phyloP scores from a whole-genome alignment of 768 basidiomycete genomes.

The Tubosaeta sp. region DNA sequence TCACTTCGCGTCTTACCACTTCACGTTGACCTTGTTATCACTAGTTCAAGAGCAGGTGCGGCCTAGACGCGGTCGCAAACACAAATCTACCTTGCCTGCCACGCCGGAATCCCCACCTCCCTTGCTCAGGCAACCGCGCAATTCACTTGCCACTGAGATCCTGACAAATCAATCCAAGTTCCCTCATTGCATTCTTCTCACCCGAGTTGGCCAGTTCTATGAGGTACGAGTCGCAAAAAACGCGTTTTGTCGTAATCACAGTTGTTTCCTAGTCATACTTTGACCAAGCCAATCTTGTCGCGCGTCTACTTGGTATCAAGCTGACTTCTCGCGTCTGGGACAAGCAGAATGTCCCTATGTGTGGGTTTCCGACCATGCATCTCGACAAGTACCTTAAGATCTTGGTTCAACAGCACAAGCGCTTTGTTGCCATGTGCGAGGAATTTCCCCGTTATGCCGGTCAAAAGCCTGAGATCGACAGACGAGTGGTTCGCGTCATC shows the following conservation, averaged over 20 bases:
- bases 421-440: conserved; percentile 91
- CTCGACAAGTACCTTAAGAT: conserved; percentile 84
- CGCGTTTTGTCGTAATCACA: conserved; percentile 5
- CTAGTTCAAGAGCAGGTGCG: conserved; percentile 1
- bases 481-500: conserved; percentile 81
- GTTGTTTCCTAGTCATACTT: conserved; percentile 74
- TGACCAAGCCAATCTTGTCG: conserved; percentile 78
- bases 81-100: neutral
- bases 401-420: conserved; percentile 76
- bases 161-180: conserved; percentile 67
- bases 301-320: conserved; percentile 77
- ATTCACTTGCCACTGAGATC: conserved; percentile 65
- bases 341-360: conserved; percentile 69
- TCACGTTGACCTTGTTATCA: neutral
- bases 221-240: conserved; percentile 51
- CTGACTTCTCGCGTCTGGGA: conserved; percentile 75
- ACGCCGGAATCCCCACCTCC: neutral
- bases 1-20: neutral
- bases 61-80: conserved; percentile 18
- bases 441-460: conserved; percentile 67
- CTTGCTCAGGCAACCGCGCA: conserved; percentile 32
- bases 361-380: conserved; percentile 85
- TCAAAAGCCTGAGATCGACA: conserved; percentile 59
- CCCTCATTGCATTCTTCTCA: conserved; percentile 86
- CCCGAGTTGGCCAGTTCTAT: conserved; percentile 92